phyloP scores from a whole-genome alignment of 1,284 basidiomycete species.

The Tremellales sp. region DNA sequence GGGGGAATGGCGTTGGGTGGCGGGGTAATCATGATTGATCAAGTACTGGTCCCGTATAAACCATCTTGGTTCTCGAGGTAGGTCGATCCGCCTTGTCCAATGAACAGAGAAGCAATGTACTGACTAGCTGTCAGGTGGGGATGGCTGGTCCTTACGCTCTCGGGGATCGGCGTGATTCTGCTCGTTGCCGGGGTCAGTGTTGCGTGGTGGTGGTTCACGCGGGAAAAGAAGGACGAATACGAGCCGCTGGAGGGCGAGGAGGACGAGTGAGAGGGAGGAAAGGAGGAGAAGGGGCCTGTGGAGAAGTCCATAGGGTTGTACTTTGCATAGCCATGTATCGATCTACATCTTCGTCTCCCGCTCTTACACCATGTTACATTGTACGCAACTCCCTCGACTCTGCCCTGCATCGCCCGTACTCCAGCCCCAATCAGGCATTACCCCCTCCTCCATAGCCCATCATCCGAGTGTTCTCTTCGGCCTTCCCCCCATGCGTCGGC shows the following conservation, averaged over 20 bases:
- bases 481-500: no score
- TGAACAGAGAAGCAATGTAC: neutral
- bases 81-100: slow-evolving; percentile 3
- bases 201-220: slow-evolving; percentile 72
- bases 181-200: slow-evolving; percentile 60
- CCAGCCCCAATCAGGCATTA: no score
- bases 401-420: no score
- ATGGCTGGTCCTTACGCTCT: slow-evolving; percentile 39
- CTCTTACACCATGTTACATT: no score
- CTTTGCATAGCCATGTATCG: no score
- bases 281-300: no score
- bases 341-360: no score
- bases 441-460: no score
- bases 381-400: no score
- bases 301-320: no score
- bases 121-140: slow-evolving; percentile 31
- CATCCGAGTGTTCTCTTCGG: no score
- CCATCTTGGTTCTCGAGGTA: slow-evolving; percentile 64
- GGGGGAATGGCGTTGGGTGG: slow-evolving; percentile 56
- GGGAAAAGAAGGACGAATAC: slow-evolving; percentile 68
- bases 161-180: slow-evolving; percentile 58
- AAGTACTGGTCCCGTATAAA: slow-evolving; percentile 75
- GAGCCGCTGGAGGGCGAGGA: slow-evolving; percentile 76
- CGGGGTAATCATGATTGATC: slow-evolving; percentile 85
- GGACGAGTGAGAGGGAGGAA: slow-evolving; percentile 46